Evolutionary conservation across 495 filamentous ascomycete genomes (phyloP).

Genomic region (Copromyces sp.): DNA sequence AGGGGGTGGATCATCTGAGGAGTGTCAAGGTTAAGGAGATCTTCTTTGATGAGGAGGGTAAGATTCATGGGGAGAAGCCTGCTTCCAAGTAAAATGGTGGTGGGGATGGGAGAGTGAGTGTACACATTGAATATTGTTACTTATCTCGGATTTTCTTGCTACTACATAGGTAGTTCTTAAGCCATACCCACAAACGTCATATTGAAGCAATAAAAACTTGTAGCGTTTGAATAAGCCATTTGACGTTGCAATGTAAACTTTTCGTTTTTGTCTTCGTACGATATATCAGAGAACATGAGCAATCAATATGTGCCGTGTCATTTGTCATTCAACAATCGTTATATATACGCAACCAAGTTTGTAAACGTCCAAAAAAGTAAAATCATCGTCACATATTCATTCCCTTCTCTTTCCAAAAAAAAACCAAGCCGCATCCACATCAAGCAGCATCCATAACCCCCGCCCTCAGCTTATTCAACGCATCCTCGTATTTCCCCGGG

Average conservation of each 20-base stretch:
- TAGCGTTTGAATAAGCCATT: too few species aligned
- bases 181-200: too few species aligned
- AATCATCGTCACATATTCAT: neutral
- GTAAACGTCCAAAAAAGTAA: too few species aligned
- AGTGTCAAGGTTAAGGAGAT: slow-evolving; percentile 64
- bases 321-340: neutral
- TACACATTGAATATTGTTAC: too few species aligned
- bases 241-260: too few species aligned
- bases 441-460: slow-evolving; percentile 19
- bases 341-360: neutral
- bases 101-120: neutral
- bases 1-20: slow-evolving; percentile 54
- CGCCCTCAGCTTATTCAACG: slow-evolving; percentile 27
- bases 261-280: neutral
- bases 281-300: neutral
- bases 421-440: neutral
- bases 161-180: too few species aligned
- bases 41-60: slow-evolving; percentile 54
- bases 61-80: slow-evolving; percentile 37
- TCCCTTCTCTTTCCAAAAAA: neutral
- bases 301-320: neutral
- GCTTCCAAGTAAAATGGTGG: slow-evolving; percentile 1
- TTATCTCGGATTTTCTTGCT: too few species aligned
- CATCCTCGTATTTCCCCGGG: slow-evolving; percentile 61
- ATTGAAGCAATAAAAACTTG: too few species aligned